Evolutionary conservation across 2,329 filamentous ascomycete species (phyloP).

Genomic region (Nemania abortiva): DNA sequence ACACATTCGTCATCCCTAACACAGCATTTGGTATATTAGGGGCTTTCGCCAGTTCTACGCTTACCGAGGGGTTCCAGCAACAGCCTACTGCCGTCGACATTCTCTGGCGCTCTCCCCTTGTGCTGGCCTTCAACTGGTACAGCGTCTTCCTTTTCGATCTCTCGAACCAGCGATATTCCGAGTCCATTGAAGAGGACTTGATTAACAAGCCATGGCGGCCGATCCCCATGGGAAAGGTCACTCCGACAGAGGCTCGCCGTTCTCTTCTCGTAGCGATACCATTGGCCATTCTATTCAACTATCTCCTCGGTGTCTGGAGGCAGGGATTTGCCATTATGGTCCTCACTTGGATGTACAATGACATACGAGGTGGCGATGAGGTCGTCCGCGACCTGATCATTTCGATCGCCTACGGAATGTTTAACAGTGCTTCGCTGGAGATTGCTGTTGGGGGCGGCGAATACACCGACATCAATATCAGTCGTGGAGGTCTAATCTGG

Average conservation of each 20-base stretch:
- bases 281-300: slow-evolving; percentile 40
- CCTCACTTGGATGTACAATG: slow-evolving; percentile 47
- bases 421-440: slow-evolving; percentile 44
- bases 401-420: slow-evolving; percentile 44
- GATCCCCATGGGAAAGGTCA: slow-evolving; percentile 44
- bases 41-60: slow-evolving; percentile 42
- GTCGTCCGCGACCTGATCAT: slow-evolving; percentile 43
- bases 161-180: slow-evolving; percentile 47
- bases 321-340: slow-evolving; percentile 42
- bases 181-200: slow-evolving; percentile 49
- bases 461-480: slow-evolving; percentile 33
- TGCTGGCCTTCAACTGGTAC: slow-evolving; percentile 44
- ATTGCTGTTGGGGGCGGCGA: slow-evolving; percentile 42
- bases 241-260: slow-evolving; percentile 42
- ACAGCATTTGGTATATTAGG: slow-evolving; percentile 51
- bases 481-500: slow-evolving; percentile 40
- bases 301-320: slow-evolving; percentile 41
- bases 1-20: slow-evolving; percentile 51
- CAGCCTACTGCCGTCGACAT: slow-evolving; percentile 32
- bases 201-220: slow-evolving; percentile 52
- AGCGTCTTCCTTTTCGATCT: slow-evolving; percentile 50
- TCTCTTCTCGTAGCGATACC: slow-evolving; percentile 45
- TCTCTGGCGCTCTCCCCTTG: slow-evolving; percentile 33
- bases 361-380: slow-evolving; percentile 46
- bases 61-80: slow-evolving; percentile 34